Percentiles rank a stretch among this genome's conserved stretches.
These are phyloP conservation scores for Leishmania gerbilli DNA, from an alignment of 208 protist species.

Conservation along the genomic window DNA sequence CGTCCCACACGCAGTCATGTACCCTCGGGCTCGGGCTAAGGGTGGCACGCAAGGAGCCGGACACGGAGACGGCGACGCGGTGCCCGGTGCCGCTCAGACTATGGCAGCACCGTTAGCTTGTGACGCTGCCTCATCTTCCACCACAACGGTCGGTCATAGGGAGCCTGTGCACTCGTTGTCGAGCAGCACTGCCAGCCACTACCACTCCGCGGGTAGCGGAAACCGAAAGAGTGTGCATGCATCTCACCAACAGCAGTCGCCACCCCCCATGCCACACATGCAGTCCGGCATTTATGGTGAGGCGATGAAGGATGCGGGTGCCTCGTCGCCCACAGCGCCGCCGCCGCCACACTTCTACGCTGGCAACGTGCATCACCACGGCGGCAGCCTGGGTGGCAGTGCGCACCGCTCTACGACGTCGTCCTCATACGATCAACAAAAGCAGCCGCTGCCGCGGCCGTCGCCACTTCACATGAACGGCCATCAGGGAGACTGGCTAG, in stretches of 20 bases:
- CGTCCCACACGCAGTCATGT: constrained; percentile 6
- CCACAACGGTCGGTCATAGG: background rate
- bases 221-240: background rate
- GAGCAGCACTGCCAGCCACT: background rate
- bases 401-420: background rate
- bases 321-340: background rate
- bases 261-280: background rate
- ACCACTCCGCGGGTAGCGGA: background rate
- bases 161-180: background rate
- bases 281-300: background rate
- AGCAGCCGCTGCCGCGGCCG: constrained; percentile 1
- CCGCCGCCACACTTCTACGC: background rate
- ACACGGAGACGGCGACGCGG: background rate
- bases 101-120: background rate
- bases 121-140: background rate
- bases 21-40: constrained; percentile 1
- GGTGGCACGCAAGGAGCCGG: background rate
- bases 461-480: background rate
- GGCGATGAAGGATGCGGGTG: too few species aligned
- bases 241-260: background rate
- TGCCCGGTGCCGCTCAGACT: background rate
- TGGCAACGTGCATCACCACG: background rate
- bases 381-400: background rate
- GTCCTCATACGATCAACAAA: background rate
- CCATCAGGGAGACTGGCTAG: constrained; percentile 3